Base-by-base conservation (phyloP, 1,284 basidiomycete species). In the Puccinia hordei region DNA sequence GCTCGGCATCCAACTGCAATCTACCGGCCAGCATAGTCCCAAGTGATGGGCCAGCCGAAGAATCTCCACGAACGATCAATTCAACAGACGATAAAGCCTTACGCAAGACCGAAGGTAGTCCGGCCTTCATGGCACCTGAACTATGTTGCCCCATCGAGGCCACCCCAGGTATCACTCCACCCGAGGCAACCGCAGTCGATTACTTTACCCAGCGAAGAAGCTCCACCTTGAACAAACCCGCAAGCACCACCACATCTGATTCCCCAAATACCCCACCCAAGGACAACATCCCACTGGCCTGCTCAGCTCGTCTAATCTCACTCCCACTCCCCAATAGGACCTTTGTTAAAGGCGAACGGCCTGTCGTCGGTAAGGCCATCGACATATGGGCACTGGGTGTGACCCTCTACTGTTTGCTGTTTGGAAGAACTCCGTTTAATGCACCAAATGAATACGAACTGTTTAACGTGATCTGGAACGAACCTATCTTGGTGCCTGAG, bases 351-450 rank as follows among this genome's bases (percentile, higher is more conserved):
- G 83, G 84, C 59, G 87, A 86, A 74, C 89, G 91, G 30, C 91
- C 90, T 2, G 89, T 89, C 0, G 92, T 99, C 82, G 96, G 95
- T 51, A 95, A 96, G 85, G 92, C 94, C 5, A 97, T 99, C 85
- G 97, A 99, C 84, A 90, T 99, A n/a, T 99, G 96, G 96, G 95
- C 97, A 0, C 89, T 99, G 10, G 97, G 97, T n/a, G 92, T 98
- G 49, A 99, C 97, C 0, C 88, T 98, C 17, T 99, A 95, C 87
- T 97, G 95, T 84, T 89, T 99, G 63, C 89, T 98, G 1, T 98
- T 98, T 83, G 97, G 94, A 33, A 87, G 87, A 76, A 89, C 91
- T 9, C 93, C 93, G 0, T 94, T 91, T 87, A 83, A 89, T 85
- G 87, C 89, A 81, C 85, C 85, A 24, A 88, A 89, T 82, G 93